Percentiles rank a stretch among this genome's conserved stretches.
phyloP scores from a whole-genome alignment of 805 yeast species.

The Barnettozyma botsteinii region DNA sequence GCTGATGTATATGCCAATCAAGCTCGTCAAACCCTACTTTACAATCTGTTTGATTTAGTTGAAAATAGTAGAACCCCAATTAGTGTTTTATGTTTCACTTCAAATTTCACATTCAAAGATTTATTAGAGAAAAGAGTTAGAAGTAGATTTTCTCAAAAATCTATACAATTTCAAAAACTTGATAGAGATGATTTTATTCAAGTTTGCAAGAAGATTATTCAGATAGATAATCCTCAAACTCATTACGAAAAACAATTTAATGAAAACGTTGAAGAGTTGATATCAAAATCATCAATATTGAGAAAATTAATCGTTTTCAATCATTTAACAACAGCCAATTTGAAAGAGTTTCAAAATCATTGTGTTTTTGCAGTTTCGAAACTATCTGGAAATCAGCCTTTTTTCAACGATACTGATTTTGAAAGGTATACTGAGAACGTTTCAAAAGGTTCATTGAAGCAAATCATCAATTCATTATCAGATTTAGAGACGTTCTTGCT shows the following conservation, averaged over 20 bases:
- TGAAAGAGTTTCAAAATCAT: constrained; percentile 43
- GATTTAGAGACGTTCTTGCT: constrained; percentile 66
- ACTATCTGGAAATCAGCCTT: constrained; percentile 25
- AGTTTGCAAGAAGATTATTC: constrained; percentile 39
- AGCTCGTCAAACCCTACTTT: constrained; percentile 74
- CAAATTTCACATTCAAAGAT: constrained; percentile 72
- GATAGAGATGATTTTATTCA: constrained; percentile 41
- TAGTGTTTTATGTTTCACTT: constrained; percentile 73
- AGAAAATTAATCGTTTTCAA: constrained; percentile 36
- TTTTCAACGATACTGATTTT: constrained; percentile 20
- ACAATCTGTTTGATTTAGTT: constrained; percentile 83
- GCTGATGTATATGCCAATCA: constrained; percentile 71
- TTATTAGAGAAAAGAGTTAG: constrained; percentile 85
- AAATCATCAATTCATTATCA: constrained; percentile 41
- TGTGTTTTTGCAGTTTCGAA: constrained; percentile 37
- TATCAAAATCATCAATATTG: constrained; percentile 29
- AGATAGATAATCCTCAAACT: constrained; percentile 24
- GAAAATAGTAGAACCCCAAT: constrained; percentile 67
- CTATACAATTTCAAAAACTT: constrained; percentile 53
- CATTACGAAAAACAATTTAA: constrained; percentile 41
- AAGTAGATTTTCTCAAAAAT: constrained; percentile 80
- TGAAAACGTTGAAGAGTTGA: constrained; percentile 25
- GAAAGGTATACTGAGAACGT: constrained; percentile 27
- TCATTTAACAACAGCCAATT: constrained; percentile 54
- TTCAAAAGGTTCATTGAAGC: constrained; percentile 20